Evolutionary conservation across 345 rosid genomes (phyloP).

Genomic region (Syzygium aromaticum): DNA sequence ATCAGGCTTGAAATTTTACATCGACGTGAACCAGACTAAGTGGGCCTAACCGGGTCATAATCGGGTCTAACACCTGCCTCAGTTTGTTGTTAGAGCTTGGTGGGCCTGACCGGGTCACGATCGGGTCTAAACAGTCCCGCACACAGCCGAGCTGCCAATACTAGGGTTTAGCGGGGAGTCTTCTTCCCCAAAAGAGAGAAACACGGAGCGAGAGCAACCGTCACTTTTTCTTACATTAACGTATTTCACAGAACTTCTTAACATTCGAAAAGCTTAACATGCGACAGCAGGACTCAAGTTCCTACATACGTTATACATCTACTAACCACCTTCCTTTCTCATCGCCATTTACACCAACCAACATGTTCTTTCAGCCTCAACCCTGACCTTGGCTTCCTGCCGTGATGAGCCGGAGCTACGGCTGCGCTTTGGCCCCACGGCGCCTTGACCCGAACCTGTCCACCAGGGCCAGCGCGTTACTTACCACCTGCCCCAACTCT

Average conservation of each 20-base stretch:
- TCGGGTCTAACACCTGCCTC: background rate
- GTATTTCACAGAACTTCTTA: background rate
- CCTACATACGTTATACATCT: background rate
- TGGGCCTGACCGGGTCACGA: background rate
- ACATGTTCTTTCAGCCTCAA: background rate
- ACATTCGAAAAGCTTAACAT: background rate
- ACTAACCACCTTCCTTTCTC: background rate
- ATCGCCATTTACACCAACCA: background rate
- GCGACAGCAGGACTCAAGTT: background rate
- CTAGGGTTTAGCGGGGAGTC: background rate
- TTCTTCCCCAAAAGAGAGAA: background rate
- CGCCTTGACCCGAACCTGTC: conserved; percentile 12
- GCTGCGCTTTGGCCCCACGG: background rate
- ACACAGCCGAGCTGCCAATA: background rate
- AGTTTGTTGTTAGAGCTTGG: background rate
- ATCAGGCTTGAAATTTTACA: background rate
- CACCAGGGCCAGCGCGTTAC: conserved; percentile 37
- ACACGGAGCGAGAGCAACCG: background rate
- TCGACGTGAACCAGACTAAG: background rate
- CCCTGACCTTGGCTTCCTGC: background rate
- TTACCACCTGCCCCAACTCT: conserved; percentile 21
- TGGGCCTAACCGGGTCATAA: background rate
- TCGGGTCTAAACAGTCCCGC: background rate
- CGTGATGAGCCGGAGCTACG: background rate
- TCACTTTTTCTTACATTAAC: background rate